Percentiles rank a stretch among this genome's conserved stretches.
These are phyloP conservation scores for Peterozyma toletana DNA, from an alignment of 805 yeast species.

Conservation along the genomic window DNA sequence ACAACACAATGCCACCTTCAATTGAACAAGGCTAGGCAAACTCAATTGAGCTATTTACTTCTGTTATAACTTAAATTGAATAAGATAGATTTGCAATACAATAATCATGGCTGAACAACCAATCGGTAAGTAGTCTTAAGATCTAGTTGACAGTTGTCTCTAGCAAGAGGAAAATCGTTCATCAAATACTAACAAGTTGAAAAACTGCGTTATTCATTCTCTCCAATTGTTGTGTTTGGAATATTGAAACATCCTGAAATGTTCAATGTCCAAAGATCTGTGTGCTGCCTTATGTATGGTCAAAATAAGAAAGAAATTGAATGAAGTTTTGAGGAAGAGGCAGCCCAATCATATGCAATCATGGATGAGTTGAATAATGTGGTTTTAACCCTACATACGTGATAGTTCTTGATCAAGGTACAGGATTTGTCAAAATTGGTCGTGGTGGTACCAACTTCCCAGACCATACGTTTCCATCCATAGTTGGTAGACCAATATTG, in stretches of 20 bases:
- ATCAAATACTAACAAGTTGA: neutral
- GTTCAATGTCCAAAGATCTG: no score
- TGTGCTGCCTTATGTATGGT: neutral
- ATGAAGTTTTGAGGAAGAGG: neutral
- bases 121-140: slow-evolving; percentile 7
- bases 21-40: no score
- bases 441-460: slow-evolving; percentile 97
- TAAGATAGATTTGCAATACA: no score
- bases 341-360: neutral
- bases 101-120: slow-evolving; percentile 10
- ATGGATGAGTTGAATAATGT: neutral
- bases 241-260: no score
- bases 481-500: slow-evolving; percentile 94
- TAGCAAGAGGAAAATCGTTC: no score
- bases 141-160: no score
- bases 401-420: slow-evolving; percentile 94
- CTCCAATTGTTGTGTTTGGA: no score
- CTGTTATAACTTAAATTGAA: no score
- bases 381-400: neutral
- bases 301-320: neutral
- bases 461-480: slow-evolving; percentile 92
- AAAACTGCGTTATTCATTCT: neutral
- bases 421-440: slow-evolving; percentile 96
- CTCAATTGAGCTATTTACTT: no score
- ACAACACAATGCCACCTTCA: no score